Evolutionary conservation across 2,329 filamentous ascomycete genomes (phyloP), one percentile per base, ranked within the genome.

Genomic region (Allantophomopsis cytisporea): DNA sequence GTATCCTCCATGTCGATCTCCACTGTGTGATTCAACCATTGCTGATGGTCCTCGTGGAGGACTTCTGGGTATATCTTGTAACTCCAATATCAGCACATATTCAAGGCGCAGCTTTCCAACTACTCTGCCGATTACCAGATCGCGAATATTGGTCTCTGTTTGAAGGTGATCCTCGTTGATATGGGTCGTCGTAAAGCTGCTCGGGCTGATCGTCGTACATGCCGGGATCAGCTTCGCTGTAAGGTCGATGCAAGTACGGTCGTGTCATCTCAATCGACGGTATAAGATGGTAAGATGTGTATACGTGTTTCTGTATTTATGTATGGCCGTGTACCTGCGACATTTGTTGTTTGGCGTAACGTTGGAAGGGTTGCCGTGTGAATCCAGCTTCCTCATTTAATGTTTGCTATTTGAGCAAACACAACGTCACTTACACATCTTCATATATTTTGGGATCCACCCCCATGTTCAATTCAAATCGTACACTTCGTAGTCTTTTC

Each of bases 161-260:
- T 36, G 46, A 43, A 28, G 45, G 39, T 37, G 44, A 47, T 39
- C 41, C 40, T 40, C 43, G 43, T 36, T 45, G 41, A 36, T 46
- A 38, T 35, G 51, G 41, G 21, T 51, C 48, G 28, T 41, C 37
- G 41, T 50, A 47, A 15, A 16, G 13, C 7, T 21, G 14, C 33
- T 17, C 18, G 23, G 50, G 42, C 35, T 63, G 53, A 39, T 65
- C 59, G 50, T 68, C 63, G 53, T 61, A 59, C 66, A 71, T 70
- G 44, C 49, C 52, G 45, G 52, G 43, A 36, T 50, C 50, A 37
- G 47, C 41, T 13, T 42, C 39, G 15, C 43, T 43, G 41, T 45
- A 49, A 42, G 38, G 23, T 39, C 46, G 39, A 32, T 44, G 36
- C 21, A 49, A 43, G 31, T 50, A 47, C 35, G 40, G 37, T 35